Conservation (phyloP, 495 filamentous ascomycete genomes). For the Aspergillus panamensis region DNA sequence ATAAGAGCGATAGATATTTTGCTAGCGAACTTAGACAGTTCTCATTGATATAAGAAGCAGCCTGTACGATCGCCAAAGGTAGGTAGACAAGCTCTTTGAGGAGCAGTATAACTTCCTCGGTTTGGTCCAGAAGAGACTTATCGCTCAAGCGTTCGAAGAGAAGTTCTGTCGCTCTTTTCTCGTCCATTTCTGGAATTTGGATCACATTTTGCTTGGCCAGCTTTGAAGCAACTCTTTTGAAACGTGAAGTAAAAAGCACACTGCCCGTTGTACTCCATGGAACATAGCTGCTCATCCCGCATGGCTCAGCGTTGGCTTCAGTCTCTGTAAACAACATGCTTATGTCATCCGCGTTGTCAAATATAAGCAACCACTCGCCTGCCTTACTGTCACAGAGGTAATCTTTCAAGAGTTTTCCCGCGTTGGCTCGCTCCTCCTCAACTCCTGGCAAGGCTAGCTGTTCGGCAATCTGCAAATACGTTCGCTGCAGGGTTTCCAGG, state of each 20-base stretch:
- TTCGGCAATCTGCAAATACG: background rate
- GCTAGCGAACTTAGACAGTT: conserved; percentile 31
- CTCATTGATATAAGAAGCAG: conserved; percentile 46
- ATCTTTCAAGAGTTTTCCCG: conserved; percentile 9
- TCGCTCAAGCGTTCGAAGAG: background rate
- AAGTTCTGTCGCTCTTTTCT: background rate
- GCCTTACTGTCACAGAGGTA: conserved; percentile 26
- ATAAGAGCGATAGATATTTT: background rate
- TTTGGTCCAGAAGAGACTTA: background rate
- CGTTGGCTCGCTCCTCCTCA: background rate
- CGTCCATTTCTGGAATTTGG: background rate
- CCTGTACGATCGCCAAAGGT: conserved; percentile 49
- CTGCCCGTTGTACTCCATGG: background rate
- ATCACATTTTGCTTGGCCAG: background rate
- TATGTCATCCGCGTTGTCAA: conserved; percentile 37
- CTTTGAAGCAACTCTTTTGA: background rate
- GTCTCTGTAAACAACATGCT: conserved; percentile 18
- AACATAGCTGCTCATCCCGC: background rate
- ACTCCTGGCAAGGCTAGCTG: background rate
- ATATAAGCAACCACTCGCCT: conserved; percentile 35
- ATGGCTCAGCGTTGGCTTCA: background rate
- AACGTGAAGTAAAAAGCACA: background rate
- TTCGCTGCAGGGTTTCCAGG: background rate
- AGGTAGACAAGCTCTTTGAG: conserved; percentile 37
- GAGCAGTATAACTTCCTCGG: conserved; percentile 17